Evolutionary conservation across 495 filamentous ascomycete genomes (phyloP), one percentile per base, ranked within the genome.

Genomic region (Penicillium cataractarum): DNA sequence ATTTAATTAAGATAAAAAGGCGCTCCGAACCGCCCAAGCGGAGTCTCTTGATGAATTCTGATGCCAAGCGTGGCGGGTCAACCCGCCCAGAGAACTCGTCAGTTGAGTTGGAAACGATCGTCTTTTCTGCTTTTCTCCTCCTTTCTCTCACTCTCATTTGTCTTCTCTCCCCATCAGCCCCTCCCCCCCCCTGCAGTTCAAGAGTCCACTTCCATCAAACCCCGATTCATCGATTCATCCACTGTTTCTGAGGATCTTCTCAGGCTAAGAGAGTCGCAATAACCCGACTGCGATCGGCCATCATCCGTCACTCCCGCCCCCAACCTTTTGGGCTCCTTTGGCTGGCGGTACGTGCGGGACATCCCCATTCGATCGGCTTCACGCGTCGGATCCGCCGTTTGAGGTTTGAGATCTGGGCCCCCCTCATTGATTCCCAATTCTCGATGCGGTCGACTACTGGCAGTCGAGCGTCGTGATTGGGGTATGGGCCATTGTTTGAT

Each of bases 11-110:
- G n/a, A n/a, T n/a, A 22, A 4, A 15, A 27, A 29, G 46, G 64
- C 64, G 65, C 60, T 66, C 60, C 53, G 57, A 57, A 35, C 65
- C 65, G 65, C 37, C 37, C 53, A 40, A 57, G 60, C 57, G 60
- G 53, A 46, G 27, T 2, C 46, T n/a, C 9, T 26, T 50, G 6
- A 12, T 4, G 21, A 0, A 2, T 7, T 17, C n/a, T 27, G 32
- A 54, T 21, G n/a, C 35, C 26, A 29, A n/a, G n/a, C 42, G 55
- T 15, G 40, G 39, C 55, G 55, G 55, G 55, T 7, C 55, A 46
- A 46, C 37, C 55, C 55, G 55, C 40, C 39, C 24, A n/a, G n/a
- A 7, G 9, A 6, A 6, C 3, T 29, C 32, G 10, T 32, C 19
- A 22, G 12, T 24, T 6, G 22, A 26, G 15, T 26, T 12, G 1